Base-by-base conservation (phyloP, 495 filamentous ascomycete species). In the Evansstolkia leycettana region DNA sequence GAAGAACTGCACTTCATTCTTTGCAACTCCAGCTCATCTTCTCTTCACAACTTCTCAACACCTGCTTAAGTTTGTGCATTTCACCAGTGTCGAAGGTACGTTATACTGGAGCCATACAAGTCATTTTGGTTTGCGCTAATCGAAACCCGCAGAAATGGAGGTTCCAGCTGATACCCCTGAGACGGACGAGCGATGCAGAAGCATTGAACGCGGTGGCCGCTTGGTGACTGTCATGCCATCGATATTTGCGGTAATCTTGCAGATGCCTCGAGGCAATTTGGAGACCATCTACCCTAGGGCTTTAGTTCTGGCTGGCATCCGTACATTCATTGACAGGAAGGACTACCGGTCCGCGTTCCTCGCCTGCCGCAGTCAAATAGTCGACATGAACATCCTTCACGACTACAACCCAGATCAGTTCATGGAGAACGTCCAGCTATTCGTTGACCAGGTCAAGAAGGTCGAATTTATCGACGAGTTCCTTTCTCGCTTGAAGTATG, bases 361-460 rank as follows among this genome's bases (percentile, higher is more conserved):
- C 17, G 75, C 80, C 26, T 98, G 90, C 52, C 76, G 90, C 20
- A 86, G 78, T 34, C 92, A 95, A 51, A 75, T 90, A 41, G 90
- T 98, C 2, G 90, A 98, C 50, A 85, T 95, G 79, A 98, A 96
- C 50, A 89, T 98, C 36, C 64, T 98, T n/a, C 88, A 94, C 52
- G 90, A 98, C 52, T 80, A 96, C 62, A 73, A 72, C 5, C 84
- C 87, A 0, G 62, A 74, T 28, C 82, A 90, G 41, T 94, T 98
- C 49, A 67, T 94, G 58, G 64, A 70, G 9, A 80, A 75, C 42
- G 68, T 94, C 19, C 61, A 59, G 5, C 43, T 87, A 1, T 92
- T 98, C 55, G 64, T 96, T 29, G 76, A 88, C 15, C 90, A 96
- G 51, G 70, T 95, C 28, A 80, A 80, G 54, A 86, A 80, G 48